Percentiles rank a stretch among this genome's conserved stretches.
phyloP scores from a whole-genome alignment of 441 rosid genomes.

The Syzygium syzygioides region DNA sequence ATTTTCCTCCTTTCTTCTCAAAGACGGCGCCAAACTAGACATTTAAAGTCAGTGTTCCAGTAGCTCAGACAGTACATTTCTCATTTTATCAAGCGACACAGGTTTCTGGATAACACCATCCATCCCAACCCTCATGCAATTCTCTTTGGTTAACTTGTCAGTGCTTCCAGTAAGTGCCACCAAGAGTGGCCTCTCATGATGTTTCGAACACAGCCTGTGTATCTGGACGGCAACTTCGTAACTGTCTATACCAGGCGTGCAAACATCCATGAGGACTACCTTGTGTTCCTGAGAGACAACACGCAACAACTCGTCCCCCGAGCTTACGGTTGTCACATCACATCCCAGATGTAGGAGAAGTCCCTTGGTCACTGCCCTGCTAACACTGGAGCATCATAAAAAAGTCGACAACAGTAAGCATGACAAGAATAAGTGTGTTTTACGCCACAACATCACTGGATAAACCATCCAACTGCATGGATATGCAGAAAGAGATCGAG shows the following conservation, averaged over 20 bases:
- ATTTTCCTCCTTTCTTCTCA: not conserved
- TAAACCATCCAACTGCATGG: not conserved
- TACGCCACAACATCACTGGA: not conserved
- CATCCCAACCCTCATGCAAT: slow-evolving; percentile 77
- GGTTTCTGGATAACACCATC: slow-evolving; percentile 77
- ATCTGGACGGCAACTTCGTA: slow-evolving; percentile 58
- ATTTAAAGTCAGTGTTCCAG: slow-evolving; percentile 37
- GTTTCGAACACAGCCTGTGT: slow-evolving; percentile 50
- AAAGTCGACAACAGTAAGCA: not conserved
- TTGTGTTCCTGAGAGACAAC: slow-evolving; percentile 60
- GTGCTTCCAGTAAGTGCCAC: slow-evolving; percentile 79
- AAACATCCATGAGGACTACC: slow-evolving; percentile 75
- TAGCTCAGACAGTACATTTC: slow-evolving; percentile 58
- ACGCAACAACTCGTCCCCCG: slow-evolving; percentile 63
- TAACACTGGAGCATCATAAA: slow-evolving; percentile 40
- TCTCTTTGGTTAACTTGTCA: slow-evolving; percentile 71
- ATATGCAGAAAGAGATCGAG: not conserved
- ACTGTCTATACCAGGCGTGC: slow-evolving; percentile 45
- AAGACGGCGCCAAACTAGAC: not conserved
- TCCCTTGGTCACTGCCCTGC: slow-evolving; percentile 79
- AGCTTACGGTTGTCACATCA: slow-evolving; percentile 68
- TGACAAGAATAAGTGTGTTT: not conserved
- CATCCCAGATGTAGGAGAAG: slow-evolving; percentile 87
- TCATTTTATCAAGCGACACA: slow-evolving; percentile 83
- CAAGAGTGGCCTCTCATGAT: slow-evolving; percentile 68